Conservation (phyloP, 2,329 filamentous ascomycete species). For the Didymella lethalis region DNA sequence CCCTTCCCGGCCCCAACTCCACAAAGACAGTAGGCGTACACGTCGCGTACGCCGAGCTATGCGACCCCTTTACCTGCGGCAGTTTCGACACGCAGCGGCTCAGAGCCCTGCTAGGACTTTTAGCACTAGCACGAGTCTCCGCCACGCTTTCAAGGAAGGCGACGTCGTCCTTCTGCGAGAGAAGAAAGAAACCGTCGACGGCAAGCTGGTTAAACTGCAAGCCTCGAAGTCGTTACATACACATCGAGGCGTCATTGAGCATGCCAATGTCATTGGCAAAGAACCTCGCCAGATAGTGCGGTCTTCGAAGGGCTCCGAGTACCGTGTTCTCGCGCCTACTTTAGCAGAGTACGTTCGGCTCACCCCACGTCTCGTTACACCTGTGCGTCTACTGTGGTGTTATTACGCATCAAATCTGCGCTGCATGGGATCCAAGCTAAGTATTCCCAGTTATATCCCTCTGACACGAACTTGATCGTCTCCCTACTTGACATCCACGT, state of each 20-base stretch:
- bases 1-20: slow-evolving; percentile 13
- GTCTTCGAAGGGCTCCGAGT: slow-evolving; percentile 61
- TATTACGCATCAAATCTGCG: not conserved
- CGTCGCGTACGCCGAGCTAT: slow-evolving; percentile 26
- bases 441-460: slow-evolving; percentile 70
- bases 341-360: slow-evolving; percentile 76
- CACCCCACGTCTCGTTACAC: slow-evolving; percentile 75
- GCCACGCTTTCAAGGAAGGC: slow-evolving; percentile 46
- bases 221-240: slow-evolving; percentile 46
- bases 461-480: slow-evolving; percentile 78
- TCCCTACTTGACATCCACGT: slow-evolving; percentile 78
- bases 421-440: slow-evolving; percentile 2
- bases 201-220: slow-evolving; percentile 52
- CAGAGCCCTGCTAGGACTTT: slow-evolving; percentile 27
- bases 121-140: slow-evolving; percentile 26
- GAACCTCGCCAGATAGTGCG: slow-evolving; percentile 65
- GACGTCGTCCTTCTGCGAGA: slow-evolving; percentile 55
- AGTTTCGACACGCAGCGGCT: slow-evolving; percentile 14
- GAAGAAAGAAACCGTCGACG: slow-evolving; percentile 47
- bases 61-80: slow-evolving; percentile 24
- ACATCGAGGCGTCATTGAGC: slow-evolving; percentile 59
- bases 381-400: slow-evolving; percentile 58
- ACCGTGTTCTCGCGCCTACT: slow-evolving; percentile 69
- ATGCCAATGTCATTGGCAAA: slow-evolving; percentile 70
- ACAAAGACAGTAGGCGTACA: not conserved